phyloP scores from a whole-genome alignment of 352 stramenopile genomes.

The Pseudoperonospora humuli region DNA sequence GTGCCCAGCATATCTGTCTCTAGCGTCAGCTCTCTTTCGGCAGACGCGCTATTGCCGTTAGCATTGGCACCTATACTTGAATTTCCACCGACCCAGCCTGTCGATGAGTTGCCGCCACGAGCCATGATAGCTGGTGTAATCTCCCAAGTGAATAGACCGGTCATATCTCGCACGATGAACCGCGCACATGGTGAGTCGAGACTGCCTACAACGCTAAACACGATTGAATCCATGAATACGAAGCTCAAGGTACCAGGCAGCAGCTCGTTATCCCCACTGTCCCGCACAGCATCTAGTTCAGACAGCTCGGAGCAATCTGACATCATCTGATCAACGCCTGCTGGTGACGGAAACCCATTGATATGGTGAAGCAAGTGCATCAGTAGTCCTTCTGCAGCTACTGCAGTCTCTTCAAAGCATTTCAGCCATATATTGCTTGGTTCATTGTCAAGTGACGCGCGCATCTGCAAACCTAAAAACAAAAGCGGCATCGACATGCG shows the following conservation, averaged over 20 bases:
- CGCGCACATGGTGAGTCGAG: slow-evolving; percentile 65
- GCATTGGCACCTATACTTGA: background rate
- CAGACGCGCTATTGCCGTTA: slow-evolving; percentile 1
- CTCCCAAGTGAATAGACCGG: slow-evolving; percentile 79
- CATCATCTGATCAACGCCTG: slow-evolving; percentile 77
- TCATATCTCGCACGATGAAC: slow-evolving; percentile 82
- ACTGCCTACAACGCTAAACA: slow-evolving; percentile 78
- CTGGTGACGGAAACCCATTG: slow-evolving; percentile 76
- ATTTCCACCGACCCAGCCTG: slow-evolving; percentile 7
- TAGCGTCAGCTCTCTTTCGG: slow-evolving; percentile 37
- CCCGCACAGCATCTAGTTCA: slow-evolving; percentile 29
- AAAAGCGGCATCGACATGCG: slow-evolving; percentile 78
- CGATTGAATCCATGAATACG: slow-evolving; percentile 84
- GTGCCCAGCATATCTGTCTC: slow-evolving; percentile 26
- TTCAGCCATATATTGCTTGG: slow-evolving; percentile 63
- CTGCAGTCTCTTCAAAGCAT: slow-evolving; percentile 79
- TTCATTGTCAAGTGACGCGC: slow-evolving; percentile 67
- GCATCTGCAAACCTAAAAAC: slow-evolving; percentile 82
- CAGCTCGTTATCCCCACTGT: slow-evolving; percentile 23
- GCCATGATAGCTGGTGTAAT: slow-evolving; percentile 40
- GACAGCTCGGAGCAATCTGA: slow-evolving; percentile 71
- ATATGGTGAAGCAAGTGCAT: slow-evolving; percentile 85
- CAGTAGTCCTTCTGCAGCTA: slow-evolving; percentile 70
- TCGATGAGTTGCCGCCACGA: slow-evolving; percentile 12
- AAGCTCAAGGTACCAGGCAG: slow-evolving; percentile 56